phyloP scores from a whole-genome alignment of 768 basidiomycete genomes.

The Tylopilus sp. region DNA sequence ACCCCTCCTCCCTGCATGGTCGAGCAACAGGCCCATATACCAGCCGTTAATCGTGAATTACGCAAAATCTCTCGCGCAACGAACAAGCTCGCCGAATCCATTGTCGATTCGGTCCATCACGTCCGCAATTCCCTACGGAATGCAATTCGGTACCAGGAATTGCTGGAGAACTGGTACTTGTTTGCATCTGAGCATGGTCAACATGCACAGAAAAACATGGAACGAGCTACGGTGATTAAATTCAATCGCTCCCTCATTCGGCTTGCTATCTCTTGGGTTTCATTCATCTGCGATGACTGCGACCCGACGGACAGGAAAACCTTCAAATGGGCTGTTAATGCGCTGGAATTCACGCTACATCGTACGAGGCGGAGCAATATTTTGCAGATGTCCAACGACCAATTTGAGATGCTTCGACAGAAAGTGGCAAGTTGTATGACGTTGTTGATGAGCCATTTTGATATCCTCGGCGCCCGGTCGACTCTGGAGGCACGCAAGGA shows the following conservation, averaged over 20 bases:
- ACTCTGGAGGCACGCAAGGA: constrained; percentile 85
- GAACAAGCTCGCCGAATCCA: constrained; percentile 86
- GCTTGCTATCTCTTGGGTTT: constrained; percentile 95
- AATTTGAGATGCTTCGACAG: constrained; percentile 86
- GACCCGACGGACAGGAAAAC: constrained; percentile 93
- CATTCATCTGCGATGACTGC: constrained; percentile 98
- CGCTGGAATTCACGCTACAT: constrained; percentile 86
- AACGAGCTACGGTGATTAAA: constrained; percentile 59
- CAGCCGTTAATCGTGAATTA: constrained; percentile 83
- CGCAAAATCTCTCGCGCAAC: constrained; percentile 88
- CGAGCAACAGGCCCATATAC: constrained; percentile 89
- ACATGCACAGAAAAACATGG: constrained; percentile 87
- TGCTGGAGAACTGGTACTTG: constrained; percentile 89
- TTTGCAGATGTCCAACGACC: constrained; percentile 78
- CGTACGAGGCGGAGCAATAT: constrained; percentile 89
- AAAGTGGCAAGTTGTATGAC: constrained; percentile 97
- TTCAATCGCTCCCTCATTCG: constrained; percentile 84
- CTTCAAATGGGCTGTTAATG: constrained; percentile 97
- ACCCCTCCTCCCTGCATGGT: constrained; percentile 49
- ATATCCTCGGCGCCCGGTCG: constrained; percentile 93
- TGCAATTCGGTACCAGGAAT: constrained; percentile 69
- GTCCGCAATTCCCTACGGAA: constrained; percentile 67
- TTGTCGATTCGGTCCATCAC: constrained; percentile 87
- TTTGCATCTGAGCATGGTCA: constrained; percentile 97
- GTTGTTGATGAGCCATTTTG: constrained; percentile 94